Evolutionary conservation across 768 basidiomycete species (phyloP).

Genomic region (Calocera viscosa): DNA sequence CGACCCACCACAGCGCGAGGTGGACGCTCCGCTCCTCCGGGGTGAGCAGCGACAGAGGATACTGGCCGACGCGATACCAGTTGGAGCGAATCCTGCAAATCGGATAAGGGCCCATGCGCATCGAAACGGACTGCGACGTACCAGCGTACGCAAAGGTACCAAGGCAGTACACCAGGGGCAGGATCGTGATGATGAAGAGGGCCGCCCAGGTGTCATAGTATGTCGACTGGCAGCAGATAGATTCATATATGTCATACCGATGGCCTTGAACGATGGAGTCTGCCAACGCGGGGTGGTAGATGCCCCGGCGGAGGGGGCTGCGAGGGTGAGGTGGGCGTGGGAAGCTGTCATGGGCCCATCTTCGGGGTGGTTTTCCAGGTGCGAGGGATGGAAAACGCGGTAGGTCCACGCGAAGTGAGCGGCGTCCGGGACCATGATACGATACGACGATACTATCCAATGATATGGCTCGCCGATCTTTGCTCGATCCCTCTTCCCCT

Average conservation of each 20-base stretch:
- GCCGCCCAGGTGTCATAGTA: not conserved
- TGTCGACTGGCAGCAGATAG: not conserved
- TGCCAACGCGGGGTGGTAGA: too few species aligned
- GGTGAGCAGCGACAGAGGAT: slow-evolving; percentile 25
- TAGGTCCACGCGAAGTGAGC: too few species aligned
- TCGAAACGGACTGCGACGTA: slow-evolving; percentile 20
- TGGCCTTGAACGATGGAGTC: not conserved
- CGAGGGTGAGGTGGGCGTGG: too few species aligned
- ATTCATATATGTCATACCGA: not conserved
- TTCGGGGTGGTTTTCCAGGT: too few species aligned
- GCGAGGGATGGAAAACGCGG: too few species aligned
- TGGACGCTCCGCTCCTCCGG: slow-evolving; percentile 17
- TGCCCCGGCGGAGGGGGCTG: too few species aligned
- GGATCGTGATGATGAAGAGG: not conserved
- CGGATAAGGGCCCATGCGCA: not conserved
- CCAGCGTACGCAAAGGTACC: not conserved
- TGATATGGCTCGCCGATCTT: too few species aligned
- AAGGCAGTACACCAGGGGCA: not conserved
- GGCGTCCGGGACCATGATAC: too few species aligned
- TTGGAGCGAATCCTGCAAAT: slow-evolving; percentile 32
- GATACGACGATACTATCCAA: too few species aligned
- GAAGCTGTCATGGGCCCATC: too few species aligned
- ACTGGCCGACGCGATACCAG: slow-evolving; percentile 33
- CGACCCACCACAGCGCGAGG: slow-evolving; percentile 34
- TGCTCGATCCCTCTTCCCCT: too few species aligned